A percentile compares a stretch with the other conserved stretches of the same genome.
Conservation (phyloP, 2,329 filamentous ascomycete species). For the Cryphonectria radicalis region DNA sequence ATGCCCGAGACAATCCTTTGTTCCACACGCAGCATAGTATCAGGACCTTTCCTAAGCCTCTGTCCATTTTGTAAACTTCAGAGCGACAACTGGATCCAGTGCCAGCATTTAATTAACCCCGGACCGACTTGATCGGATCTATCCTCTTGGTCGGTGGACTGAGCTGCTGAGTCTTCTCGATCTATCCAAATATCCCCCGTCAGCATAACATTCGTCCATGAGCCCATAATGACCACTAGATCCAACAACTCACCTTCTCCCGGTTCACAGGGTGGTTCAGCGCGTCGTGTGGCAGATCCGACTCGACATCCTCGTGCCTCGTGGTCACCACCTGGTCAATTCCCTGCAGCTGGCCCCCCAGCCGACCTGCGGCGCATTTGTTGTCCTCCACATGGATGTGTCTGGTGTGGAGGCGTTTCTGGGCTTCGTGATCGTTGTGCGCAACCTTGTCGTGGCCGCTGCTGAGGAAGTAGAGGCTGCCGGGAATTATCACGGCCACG, state of each 20-base stretch:
- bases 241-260: constrained; percentile 9
- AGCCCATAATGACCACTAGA: too few relatives aligned
- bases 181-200: not conserved
- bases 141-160: constrained; percentile 2
- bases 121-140: constrained; percentile 9
- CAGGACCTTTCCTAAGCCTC: too few relatives aligned
- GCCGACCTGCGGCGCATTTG: not conserved
- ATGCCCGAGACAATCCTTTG: not conserved
- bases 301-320: constrained; percentile 12
- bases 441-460: not conserved
- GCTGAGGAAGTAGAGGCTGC: constrained; percentile 20
- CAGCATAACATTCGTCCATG: not conserved
- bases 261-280: constrained; percentile 17
- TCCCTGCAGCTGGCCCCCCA: constrained; percentile 8
- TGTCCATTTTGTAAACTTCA: not conserved
- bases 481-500: constrained; percentile 9
- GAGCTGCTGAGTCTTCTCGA: constrained; percentile 8
- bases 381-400: constrained; percentile 3
- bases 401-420: constrained; percentile 6
- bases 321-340: constrained; percentile 12
- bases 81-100: not conserved
- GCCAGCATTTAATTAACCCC: not conserved
- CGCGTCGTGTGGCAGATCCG: constrained; percentile 11
- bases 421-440: constrained; percentile 28
- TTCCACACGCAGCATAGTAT: not conserved